Conservation (phyloP, 2,329 filamentous ascomycete genomes). For the Phyllosticta ampelicida region DNA sequence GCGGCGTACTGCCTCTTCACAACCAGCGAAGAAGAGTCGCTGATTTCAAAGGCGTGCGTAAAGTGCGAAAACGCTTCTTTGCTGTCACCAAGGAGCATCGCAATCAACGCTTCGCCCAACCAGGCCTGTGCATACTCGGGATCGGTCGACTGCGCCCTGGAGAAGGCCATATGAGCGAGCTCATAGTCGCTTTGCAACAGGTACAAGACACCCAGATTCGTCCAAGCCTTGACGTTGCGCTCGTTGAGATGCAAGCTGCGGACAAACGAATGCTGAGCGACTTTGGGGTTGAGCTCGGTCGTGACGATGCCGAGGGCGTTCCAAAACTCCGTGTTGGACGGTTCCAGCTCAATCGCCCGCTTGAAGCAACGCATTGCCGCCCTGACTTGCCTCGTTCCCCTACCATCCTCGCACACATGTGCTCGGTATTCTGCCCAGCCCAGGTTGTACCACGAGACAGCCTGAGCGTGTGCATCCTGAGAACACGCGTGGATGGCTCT, state of each 20-base stretch:
- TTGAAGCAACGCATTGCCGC: slow-evolving; percentile 88
- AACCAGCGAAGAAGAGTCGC: slow-evolving; percentile 62
- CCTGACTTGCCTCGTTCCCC: slow-evolving; percentile 53
- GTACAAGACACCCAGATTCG: slow-evolving; percentile 80
- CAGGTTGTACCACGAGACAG: slow-evolving; percentile 94
- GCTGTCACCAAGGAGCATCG: slow-evolving; percentile 60
- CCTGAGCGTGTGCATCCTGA: slow-evolving; percentile 73
- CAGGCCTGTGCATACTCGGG: slow-evolving; percentile 89
- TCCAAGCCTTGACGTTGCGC: slow-evolving; percentile 72
- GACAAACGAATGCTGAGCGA: slow-evolving; percentile 88
- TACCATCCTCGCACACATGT: slow-evolving; percentile 57
- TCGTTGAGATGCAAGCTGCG: slow-evolving; percentile 90
- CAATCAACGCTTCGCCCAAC: slow-evolving; percentile 84
- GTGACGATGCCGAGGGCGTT: slow-evolving; percentile 90
- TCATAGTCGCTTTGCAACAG: slow-evolving; percentile 72
- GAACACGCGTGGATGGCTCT: slow-evolving; percentile 64
- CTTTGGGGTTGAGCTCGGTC: slow-evolving; percentile 70
- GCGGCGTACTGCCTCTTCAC: slow-evolving; percentile 70
- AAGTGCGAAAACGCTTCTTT: slow-evolving; percentile 77
- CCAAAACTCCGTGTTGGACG: slow-evolving; percentile 93
- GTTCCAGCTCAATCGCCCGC: slow-evolving; percentile 86
- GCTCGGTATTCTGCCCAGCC: slow-evolving; percentile 88
- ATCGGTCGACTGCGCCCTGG: slow-evolving; percentile 82
- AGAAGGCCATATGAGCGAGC: slow-evolving; percentile 84
- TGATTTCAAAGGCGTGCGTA: slow-evolving; percentile 88